Base-by-base conservation (phyloP, 805 yeast species). In the Candida corydali region DNA sequence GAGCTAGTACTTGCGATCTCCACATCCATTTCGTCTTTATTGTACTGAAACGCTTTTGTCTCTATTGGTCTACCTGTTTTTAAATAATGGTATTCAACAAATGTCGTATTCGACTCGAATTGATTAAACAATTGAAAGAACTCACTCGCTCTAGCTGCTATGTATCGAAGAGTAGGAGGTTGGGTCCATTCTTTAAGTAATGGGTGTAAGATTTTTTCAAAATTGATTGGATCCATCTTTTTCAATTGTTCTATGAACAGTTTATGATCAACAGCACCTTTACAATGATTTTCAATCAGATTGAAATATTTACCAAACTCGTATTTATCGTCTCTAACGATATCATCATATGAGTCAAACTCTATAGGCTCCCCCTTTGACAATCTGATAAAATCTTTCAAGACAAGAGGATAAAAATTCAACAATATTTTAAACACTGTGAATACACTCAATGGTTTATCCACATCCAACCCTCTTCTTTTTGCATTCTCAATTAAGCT, bases 111-210 rank as follows among this genome's bases (percentile, higher is more conserved):
- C 0, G 74, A 60, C 12, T 69, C 41, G 16, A 70, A 51, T 8
- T 59, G 52, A 32, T 59, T 52, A 16, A 74, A 42, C 3, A 66
- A 35, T 4, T 49, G 34, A 41, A 62, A 65, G 12, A 75, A 47
- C 44, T 78, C 82, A 1, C 79, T 63, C 8, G 73, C 49, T 38
- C 86, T 60, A 1, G 74, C 71, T 0, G 83, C 74, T 39, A 83
- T 64, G 43, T 74, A 74, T 35, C 77, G 54, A 15, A 78, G 52
- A 0, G 88, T 80, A 14, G 78, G 65, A 1, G 84, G 77, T 2
- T 36, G 59, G 32, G 55, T 49, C 88, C 88, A 82, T 2, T 49
- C 39, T 8, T 31, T 44, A 15, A 69, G 52, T 15, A 73, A 58
- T 2, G 50, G 45, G 28, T 50, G 40, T 18, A 50, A 19, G 3